Conservation (phyloP, 2,329 filamentous ascomycete genomes). For the Ceratocystis variospora region DNA sequence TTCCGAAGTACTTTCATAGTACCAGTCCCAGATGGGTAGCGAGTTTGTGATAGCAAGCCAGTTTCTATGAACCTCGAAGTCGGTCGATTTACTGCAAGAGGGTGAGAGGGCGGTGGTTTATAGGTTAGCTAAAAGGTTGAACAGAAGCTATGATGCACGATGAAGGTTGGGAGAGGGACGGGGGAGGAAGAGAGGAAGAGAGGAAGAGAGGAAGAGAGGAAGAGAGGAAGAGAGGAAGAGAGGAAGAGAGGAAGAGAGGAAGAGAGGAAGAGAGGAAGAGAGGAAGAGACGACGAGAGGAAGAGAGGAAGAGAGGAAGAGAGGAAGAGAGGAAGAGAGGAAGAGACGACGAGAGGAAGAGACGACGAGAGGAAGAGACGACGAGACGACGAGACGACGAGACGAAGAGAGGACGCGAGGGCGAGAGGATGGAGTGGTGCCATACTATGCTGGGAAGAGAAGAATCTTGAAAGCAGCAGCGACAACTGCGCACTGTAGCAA, state of each 20-base stretch:
- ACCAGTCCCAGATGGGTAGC: conserved; percentile 78
- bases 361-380: too few relatives aligned
- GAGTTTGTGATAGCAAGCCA: conserved; percentile 95
- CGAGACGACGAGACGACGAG: background rate
- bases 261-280: too few relatives aligned
- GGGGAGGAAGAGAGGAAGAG: too few relatives aligned
- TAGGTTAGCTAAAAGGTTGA: conserved; percentile 5
- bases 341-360: too few relatives aligned
- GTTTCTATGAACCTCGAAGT: conserved; percentile 97
- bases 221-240: too few relatives aligned
- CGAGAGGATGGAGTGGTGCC: conserved; percentile 33
- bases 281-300: too few relatives aligned
- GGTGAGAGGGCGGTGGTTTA: background rate
- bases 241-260: too few relatives aligned
- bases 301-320: too few relatives aligned
- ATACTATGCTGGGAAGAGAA: conserved; percentile 90
- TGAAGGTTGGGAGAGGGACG: too few relatives aligned
- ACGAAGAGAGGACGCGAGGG: background rate
- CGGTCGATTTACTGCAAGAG: conserved; percentile 72
- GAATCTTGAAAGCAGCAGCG: conserved; percentile 75
- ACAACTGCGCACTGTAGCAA: conserved; percentile 76
- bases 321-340: too few relatives aligned
- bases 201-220: too few relatives aligned
- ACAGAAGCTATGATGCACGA: background rate
- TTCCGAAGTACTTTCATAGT: conserved; percentile 94